phyloP scores from a whole-genome alignment of 2,329 filamentous ascomycete species.

The Diplodia scrobiculata region DNA sequence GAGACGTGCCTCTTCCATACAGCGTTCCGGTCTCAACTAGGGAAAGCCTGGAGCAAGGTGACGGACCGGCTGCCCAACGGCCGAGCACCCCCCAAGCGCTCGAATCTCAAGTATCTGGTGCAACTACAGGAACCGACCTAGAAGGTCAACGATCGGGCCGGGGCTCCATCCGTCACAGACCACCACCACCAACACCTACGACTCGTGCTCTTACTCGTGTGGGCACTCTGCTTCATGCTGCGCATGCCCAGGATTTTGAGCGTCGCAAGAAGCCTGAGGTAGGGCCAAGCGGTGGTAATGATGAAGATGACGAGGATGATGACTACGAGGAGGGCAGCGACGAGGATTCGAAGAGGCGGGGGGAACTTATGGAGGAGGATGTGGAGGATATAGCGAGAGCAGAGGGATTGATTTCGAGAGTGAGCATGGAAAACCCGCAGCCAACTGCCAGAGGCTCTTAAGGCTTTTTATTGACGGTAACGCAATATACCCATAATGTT shows the following conservation, averaged over 20 bases:
- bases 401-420: conserved; percentile 19
- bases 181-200: conserved; percentile 39
- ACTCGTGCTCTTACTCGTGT: conserved; percentile 55
- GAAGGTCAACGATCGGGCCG: conserved; percentile 25
- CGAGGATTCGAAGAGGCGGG: conserved; percentile 34
- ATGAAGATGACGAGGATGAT: conserved; percentile 36
- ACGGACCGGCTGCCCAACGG: background rate
- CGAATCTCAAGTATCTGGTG: background rate
- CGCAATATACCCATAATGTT: conserved; percentile 3
- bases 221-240: conserved; percentile 72
- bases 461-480: background rate
- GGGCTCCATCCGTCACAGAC: conserved; percentile 34
- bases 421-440: conserved; percentile 9
- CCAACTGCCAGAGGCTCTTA: background rate
- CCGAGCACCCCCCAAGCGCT: background rate
- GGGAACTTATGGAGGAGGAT: conserved; percentile 13
- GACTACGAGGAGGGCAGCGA: conserved; percentile 43
- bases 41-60: conserved; percentile 28
- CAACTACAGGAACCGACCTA: conserved; percentile 27
- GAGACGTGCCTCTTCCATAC: conserved; percentile 86
- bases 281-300: conserved; percentile 36
- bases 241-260: conserved; percentile 90
- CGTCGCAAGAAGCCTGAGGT: conserved; percentile 64
- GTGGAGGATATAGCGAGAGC: conserved; percentile 20
- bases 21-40: conserved; percentile 45